Conservation (phyloP, 306 rosid species). For the Rosa chinensis region DNA sequence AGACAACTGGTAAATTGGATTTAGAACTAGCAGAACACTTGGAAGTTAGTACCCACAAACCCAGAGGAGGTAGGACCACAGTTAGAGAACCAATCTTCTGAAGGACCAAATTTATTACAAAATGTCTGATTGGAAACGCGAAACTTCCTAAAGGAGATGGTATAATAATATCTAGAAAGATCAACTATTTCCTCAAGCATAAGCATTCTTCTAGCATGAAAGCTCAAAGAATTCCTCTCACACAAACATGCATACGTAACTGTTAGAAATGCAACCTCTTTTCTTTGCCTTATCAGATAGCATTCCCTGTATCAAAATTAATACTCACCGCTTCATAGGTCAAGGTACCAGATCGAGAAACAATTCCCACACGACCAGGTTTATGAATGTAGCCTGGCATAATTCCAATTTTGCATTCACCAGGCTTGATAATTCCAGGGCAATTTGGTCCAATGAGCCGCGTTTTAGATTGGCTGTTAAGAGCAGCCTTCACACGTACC, state of each 20-base stretch:
- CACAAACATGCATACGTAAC: background rate
- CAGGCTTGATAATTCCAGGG: constrained; percentile 99
- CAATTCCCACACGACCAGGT: constrained; percentile 97
- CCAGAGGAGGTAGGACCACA: background rate
- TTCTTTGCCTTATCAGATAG: background rate
- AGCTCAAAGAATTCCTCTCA: background rate
- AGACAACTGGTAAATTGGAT: constrained; percentile 7
- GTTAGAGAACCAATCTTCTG: background rate
- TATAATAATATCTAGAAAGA: background rate
- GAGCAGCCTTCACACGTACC: constrained; percentile 95
- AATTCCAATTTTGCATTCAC: constrained; percentile 99
- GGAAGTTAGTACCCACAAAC: constrained; percentile 9
- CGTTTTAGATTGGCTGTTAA: constrained; percentile 84
- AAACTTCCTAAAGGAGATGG: background rate
- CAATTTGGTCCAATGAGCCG: constrained; percentile 97
- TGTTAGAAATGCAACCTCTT: background rate
- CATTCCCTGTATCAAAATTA: constrained; percentile 9
- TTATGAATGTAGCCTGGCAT: constrained; percentile 99
- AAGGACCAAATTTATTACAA: background rate
- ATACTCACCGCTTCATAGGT: constrained; percentile 96
- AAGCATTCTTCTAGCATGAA: background rate
- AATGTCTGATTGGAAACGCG: background rate
- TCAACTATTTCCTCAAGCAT: background rate
- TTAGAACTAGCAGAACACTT: background rate
- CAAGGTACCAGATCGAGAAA: constrained; percentile 98